phyloP scores from a whole-genome alignment of 2,329 filamentous ascomycete genomes.

The Metarhizium sp. region DNA sequence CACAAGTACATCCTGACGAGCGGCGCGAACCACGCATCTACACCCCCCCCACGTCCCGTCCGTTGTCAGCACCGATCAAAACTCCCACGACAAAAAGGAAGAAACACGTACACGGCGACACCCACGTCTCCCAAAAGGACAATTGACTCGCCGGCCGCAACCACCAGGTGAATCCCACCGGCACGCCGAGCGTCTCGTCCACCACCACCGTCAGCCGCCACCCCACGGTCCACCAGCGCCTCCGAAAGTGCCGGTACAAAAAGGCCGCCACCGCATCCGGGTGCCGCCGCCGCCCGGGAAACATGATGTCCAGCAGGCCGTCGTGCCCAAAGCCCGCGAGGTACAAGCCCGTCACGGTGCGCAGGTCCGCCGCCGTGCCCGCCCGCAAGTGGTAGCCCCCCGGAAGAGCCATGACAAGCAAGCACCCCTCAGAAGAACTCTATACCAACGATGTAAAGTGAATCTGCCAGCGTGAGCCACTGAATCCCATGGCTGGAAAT shows the following conservation, averaged over 20 bases:
- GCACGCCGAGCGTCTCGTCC: background rate
- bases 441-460: too few relatives aligned
- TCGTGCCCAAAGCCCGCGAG: conserved; percentile 19
- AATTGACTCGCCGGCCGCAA: conserved; percentile 17
- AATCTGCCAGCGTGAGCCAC: too few relatives aligned
- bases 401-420: too few relatives aligned
- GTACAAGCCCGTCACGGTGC: conserved; percentile 17
- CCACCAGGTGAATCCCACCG: conserved; percentile 26
- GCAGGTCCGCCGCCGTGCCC: conserved; percentile 20
- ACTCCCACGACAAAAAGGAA: too few relatives aligned
- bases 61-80: too few relatives aligned
- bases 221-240: conserved; percentile 12
- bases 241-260: conserved; percentile 18
- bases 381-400: conserved; percentile 6
- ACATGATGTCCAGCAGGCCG: conserved; percentile 20
- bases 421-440: too few relatives aligned
- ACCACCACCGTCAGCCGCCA: too few relatives aligned
- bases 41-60: too few relatives aligned
- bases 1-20: too few relatives aligned
- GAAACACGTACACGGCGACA: too few relatives aligned
- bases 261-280: conserved; percentile 12
- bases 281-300: conserved; percentile 16
- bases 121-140: conserved; percentile 13
- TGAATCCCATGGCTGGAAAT: too few relatives aligned
- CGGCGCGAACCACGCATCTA: too few relatives aligned